phyloP scores from a whole-genome alignment of 1,284 basidiomycete species.

The Thecaphora frezii region DNA sequence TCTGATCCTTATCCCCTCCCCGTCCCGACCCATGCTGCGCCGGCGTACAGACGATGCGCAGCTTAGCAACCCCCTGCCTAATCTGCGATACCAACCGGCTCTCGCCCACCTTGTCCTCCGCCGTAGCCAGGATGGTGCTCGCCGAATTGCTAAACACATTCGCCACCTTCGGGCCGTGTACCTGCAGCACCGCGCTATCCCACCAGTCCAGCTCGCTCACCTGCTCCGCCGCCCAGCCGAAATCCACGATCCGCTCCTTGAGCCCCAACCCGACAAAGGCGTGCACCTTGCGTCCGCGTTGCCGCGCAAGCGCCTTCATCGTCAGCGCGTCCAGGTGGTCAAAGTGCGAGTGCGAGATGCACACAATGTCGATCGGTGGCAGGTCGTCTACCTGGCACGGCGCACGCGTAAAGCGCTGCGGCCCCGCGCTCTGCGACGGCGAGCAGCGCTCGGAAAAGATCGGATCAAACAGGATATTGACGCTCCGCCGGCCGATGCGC shows the following conservation, averaged over 20 bases:
- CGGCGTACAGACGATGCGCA: conserved; percentile 45
- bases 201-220: conserved; percentile 56
- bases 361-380: conserved; percentile 47
- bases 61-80: background rate
- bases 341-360: conserved; percentile 57
- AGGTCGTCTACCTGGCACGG: conserved; percentile 44
- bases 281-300: conserved; percentile 19
- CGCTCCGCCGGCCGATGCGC: conserved; percentile 7
- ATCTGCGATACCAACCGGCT: background rate
- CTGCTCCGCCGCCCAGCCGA: conserved; percentile 29
- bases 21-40: conserved; percentile 55
- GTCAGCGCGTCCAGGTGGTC: conserved; percentile 54
- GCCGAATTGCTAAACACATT: background rate
- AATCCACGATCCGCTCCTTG: conserved; percentile 37
- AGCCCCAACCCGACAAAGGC: conserved; percentile 51
- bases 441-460: conserved; percentile 55
- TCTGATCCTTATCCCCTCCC: conserved; percentile 34
- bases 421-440: conserved; percentile 47
- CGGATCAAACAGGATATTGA: conserved; percentile 52
- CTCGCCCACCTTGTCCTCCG: background rate
- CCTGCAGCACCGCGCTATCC: conserved; percentile 30
- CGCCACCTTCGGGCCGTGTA: background rate
- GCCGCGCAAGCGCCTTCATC: conserved; percentile 31
- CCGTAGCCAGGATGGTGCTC: background rate
- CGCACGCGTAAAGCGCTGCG: conserved; percentile 37